Base-by-base conservation (phyloP, 1,284 basidiomycete genomes). In the Schizopora paradoxa region DNA sequence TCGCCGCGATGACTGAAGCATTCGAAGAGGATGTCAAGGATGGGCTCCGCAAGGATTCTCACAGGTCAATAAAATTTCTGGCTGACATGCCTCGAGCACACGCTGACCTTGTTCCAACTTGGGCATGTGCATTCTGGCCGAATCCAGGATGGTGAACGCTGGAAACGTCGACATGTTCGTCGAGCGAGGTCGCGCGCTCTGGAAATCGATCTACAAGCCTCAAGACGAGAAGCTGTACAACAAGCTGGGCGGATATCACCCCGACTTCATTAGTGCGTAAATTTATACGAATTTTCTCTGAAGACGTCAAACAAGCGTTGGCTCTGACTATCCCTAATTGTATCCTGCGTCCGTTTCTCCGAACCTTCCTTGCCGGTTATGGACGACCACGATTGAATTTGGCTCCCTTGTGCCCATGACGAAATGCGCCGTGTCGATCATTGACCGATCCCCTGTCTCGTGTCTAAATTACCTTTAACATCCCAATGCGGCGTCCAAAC, bases 151-250 rank as follows among this genome's bases (percentile, higher is more conserved):
- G 56, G 75, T 74, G 50, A 78, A 70, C 28, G 61, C 76, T 51
- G 70, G 77, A 53, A 87, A 82, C 66, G 73, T 89, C 58, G 73
- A 82, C 63, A 67, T 76, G 58, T 80, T 82, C 54, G 61, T 79
- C 59, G 66, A 69, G 58, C 78, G 84, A 56, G 89, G 89, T 41
- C 74, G 66, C 58, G 70, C 66, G 35, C 72, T 95, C 51, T 99
- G 94, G 91, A 77, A 87, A 62, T 82, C 83, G 51, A 94, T 99
- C 65, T 99, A 99, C 68, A 72, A 80, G 58, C 93, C 93, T 54
- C 86, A 93, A 69, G 81, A 80, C 59, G 77, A 79, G 65, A 97
- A 96, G 69, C 82, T 99, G 57, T 76, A 93, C 66, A 68, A 79
- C 65, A 97, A 96, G 69, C 79, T 99, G 52, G 80, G 77, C 59